Percentiles rank a stretch among this genome's conserved stretches.
Evolutionary conservation across 306 rosid species (phyloP).

Genomic region (Cicer pinnatifidum): DNA sequence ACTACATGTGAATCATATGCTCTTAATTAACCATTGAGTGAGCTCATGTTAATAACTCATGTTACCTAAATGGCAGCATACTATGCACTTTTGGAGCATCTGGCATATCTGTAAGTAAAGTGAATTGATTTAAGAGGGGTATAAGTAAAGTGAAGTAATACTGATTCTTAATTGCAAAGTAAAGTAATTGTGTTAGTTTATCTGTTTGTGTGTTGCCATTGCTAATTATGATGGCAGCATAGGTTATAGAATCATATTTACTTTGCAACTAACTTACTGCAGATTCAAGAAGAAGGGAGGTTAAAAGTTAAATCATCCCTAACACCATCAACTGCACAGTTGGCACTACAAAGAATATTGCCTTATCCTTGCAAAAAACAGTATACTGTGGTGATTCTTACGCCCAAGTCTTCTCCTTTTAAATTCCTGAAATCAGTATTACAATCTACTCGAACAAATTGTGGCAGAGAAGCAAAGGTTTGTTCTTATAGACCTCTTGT

Average conservation of each 20-base stretch:
- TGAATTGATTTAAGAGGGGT: too few species aligned
- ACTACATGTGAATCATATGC: neutral
- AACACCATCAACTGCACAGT: constrained; percentile 66
- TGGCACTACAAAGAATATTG: constrained; percentile 72
- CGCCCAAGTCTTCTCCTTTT: constrained; percentile 69
- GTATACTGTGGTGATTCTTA: constrained; percentile 82
- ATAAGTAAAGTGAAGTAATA: too few species aligned
- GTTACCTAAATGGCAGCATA: constrained; percentile 91
- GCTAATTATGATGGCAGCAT: constrained; percentile 22
- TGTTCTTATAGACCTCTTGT: constrained; percentile 34
- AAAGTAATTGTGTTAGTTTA: too few species aligned
- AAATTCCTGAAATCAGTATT: constrained; percentile 65
- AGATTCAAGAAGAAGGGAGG: constrained; percentile 85
- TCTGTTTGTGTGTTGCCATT: neutral
- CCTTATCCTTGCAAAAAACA: constrained; percentile 86
- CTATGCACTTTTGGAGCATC: constrained; percentile 75
- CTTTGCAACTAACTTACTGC: constrained; percentile 40
- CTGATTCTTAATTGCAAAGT: too few species aligned
- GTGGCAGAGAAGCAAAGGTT: constrained; percentile 70
- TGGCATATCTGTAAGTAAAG: constrained; percentile 90
- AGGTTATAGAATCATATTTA: constrained; percentile 32
- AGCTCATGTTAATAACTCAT: constrained; percentile 15
- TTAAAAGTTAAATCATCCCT: constrained; percentile 68
- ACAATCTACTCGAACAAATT: constrained; percentile 49
- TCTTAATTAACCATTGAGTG: constrained; percentile 10